These are phyloP conservation scores for Dothistroma septosporum DNA, from an alignment of 2,329 filamentous ascomycete species.

Conservation along the genomic window DNA sequence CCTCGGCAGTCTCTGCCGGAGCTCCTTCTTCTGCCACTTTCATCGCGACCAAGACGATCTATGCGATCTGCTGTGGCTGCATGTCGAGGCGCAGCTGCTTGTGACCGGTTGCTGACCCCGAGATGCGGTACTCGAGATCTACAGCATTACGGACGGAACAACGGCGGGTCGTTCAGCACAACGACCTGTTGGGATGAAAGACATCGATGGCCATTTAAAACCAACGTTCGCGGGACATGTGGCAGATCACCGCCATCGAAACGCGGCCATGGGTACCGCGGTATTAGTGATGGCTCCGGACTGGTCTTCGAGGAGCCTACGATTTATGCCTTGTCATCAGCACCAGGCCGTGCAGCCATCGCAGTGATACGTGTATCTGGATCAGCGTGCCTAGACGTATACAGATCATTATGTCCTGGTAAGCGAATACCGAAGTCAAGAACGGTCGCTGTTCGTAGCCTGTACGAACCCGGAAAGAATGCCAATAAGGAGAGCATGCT, in stretches of 20 bases:
- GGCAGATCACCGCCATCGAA: background rate
- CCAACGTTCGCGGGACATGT: background rate
- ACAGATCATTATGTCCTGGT: constrained; percentile 57
- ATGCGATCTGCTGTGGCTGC: constrained; percentile 3
- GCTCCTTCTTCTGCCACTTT: background rate
- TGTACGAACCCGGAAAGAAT: constrained; percentile 56
- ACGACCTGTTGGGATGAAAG: background rate
- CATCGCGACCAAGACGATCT: background rate
- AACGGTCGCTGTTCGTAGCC: constrained; percentile 66
- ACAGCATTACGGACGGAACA: background rate
- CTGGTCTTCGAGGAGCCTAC: constrained; percentile 45
- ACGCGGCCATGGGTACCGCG: background rate
- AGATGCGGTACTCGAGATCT: background rate
- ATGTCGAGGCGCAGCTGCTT: background rate
- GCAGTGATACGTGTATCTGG: constrained; percentile 87
- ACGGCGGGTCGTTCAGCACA: background rate
- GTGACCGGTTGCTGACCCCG: no score
- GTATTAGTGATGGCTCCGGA: background rate
- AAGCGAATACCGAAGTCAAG: constrained; percentile 55
- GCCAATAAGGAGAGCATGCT: constrained; percentile 49
- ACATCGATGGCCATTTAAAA: background rate
- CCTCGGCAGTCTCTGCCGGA: background rate
- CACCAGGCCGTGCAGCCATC: constrained; percentile 79
- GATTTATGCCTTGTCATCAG: constrained; percentile 89
- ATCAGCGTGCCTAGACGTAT: constrained; percentile 65